Percentiles rank a stretch among this genome's conserved stretches.
These are phyloP conservation scores for Zymoseptoria pseudotritici DNA, from an alignment of 2,329 filamentous ascomycete species.

Conservation along the genomic window DNA sequence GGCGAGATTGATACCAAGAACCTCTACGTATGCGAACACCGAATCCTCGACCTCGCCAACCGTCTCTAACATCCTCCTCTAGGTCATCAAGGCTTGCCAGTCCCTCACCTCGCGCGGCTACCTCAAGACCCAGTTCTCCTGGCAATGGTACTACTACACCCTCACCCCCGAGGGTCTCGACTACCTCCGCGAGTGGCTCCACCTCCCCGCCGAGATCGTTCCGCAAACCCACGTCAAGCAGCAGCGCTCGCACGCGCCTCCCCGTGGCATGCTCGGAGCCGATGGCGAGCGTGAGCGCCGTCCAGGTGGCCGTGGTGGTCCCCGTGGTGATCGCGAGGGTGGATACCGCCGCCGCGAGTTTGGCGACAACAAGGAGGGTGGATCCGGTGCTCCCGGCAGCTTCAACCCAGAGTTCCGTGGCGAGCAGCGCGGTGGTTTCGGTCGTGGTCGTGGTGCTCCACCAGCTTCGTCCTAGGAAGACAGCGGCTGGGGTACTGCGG, in stretches of 20 bases:
- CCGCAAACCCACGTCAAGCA: slow-evolving; percentile 99
- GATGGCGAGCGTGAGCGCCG: slow-evolving; percentile 71
- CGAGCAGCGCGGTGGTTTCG: slow-evolving; percentile 49
- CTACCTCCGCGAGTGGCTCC: slow-evolving; percentile 99
- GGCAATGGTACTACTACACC: slow-evolving; percentile 99
- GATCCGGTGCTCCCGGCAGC: slow-evolving; percentile 73
- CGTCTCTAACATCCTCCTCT: slow-evolving; percentile 9
- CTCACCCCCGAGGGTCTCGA: slow-evolving; percentile 98
- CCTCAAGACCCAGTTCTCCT: slow-evolving; percentile 99
- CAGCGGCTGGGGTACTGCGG: slow-evolving; percentile 10
- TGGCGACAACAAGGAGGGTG: slow-evolving; percentile 60
- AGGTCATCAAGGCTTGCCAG: slow-evolving; percentile 96
- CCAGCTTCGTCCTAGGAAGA: slow-evolving; percentile 38
- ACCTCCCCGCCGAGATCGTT: slow-evolving; percentile 98
- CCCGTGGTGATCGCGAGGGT: slow-evolving; percentile 69
- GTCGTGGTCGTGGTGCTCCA: slow-evolving; percentile 76
- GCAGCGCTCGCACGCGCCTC: slow-evolving; percentile 95
- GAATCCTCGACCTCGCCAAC: not conserved
- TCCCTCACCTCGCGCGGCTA: slow-evolving; percentile 96
- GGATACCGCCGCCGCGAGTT: slow-evolving; percentile 38
- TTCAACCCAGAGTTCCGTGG: slow-evolving; percentile 73
- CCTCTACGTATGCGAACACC: slow-evolving; percentile 60
- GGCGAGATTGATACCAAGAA: slow-evolving; percentile 99
- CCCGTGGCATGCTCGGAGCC: slow-evolving; percentile 93
- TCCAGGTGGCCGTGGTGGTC: slow-evolving; percentile 67